Evolutionary conservation across 192 early-diverging fungal genomes (phyloP).

Genomic region (Coemansia sp.): DNA sequence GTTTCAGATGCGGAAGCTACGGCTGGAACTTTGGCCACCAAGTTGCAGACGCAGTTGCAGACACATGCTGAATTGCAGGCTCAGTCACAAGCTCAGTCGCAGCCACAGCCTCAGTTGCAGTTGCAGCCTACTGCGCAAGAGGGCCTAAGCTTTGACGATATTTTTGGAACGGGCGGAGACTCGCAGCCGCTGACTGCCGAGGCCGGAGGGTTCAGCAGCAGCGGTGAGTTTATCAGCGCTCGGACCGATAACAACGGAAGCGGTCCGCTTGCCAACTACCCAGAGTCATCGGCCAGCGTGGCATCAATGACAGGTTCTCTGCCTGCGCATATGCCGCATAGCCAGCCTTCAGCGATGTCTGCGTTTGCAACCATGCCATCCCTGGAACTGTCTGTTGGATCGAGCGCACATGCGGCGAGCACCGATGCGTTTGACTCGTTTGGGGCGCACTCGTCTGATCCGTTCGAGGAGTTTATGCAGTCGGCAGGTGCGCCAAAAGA

Average conservation of each 20-base stretch:
- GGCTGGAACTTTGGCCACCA: not conserved
- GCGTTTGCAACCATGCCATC: constrained; percentile 25
- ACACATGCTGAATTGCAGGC: constrained; percentile 6
- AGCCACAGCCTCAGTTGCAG: not conserved
- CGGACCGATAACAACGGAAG: not conserved
- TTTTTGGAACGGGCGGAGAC: constrained; percentile 40
- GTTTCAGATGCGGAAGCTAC: constrained; percentile 6
- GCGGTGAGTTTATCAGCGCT: not conserved
- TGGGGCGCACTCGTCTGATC: constrained; percentile 41
- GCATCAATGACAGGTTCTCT: constrained; percentile 6
- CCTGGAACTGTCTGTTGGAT: constrained; percentile 6
- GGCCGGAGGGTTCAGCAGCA: constrained; percentile 18
- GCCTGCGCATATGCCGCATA: not conserved
- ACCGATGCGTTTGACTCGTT: constrained; percentile 49
- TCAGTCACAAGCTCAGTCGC: not conserved
- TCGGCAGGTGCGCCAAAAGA: constrained; percentile 10
- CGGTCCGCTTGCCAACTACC: constrained; percentile 15
- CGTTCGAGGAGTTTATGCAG: constrained; percentile 50
- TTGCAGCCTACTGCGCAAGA: constrained; percentile 10
- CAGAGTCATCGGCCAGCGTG: constrained; percentile 2
- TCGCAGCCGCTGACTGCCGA: constrained; percentile 18
- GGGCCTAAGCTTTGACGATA: constrained; percentile 51
- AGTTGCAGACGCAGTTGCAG: not conserved
- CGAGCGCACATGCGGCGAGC: constrained; percentile 1
- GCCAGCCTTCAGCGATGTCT: constrained; percentile 2